Conservation (phyloP, 2,329 filamentous ascomycete species). For the Arthrobotrys pseudoclavata region DNA sequence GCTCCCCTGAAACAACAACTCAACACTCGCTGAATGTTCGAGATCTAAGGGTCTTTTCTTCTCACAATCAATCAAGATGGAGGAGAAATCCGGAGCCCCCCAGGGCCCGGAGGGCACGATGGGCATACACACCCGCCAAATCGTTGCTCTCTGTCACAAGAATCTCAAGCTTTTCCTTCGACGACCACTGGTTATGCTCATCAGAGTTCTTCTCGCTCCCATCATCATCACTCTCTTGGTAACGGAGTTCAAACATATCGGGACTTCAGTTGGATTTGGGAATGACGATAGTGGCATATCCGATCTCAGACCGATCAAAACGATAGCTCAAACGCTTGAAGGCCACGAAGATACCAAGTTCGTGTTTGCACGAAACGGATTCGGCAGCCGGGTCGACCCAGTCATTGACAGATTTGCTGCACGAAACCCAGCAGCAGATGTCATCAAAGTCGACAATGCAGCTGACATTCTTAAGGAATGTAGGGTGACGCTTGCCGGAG, state of each 20-base stretch:
- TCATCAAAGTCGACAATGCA: constrained; percentile 43
- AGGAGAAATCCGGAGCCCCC: constrained; percentile 11
- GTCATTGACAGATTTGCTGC: constrained; percentile 58
- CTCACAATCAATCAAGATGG: constrained; percentile 13
- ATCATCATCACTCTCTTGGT: constrained; percentile 41
- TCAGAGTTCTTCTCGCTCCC: constrained; percentile 50
- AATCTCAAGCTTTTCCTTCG: constrained; percentile 57
- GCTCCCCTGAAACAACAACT: not conserved
- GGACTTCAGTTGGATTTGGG: constrained; percentile 16
- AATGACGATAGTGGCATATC: constrained; percentile 36
- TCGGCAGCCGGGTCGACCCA: constrained; percentile 64
- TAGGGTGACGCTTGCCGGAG: constrained; percentile 75
- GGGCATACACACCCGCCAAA: constrained; percentile 43
- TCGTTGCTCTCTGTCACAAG: constrained; percentile 53
- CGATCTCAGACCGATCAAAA: constrained; percentile 72
- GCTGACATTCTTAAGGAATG: constrained; percentile 75
- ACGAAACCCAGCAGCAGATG: constrained; percentile 16
- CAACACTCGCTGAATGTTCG: not conserved
- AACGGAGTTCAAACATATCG: constrained; percentile 43
- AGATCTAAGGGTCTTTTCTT: not conserved
- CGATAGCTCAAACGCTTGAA: constrained; percentile 71
- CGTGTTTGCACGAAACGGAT: constrained; percentile 82
- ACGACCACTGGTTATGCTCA: constrained; percentile 45
- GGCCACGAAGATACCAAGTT: constrained; percentile 71
- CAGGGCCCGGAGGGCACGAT: constrained; percentile 33